Conservation (phyloP, 2,329 filamentous ascomycete species). For the Colletotrichum tamarilloi region DNA sequence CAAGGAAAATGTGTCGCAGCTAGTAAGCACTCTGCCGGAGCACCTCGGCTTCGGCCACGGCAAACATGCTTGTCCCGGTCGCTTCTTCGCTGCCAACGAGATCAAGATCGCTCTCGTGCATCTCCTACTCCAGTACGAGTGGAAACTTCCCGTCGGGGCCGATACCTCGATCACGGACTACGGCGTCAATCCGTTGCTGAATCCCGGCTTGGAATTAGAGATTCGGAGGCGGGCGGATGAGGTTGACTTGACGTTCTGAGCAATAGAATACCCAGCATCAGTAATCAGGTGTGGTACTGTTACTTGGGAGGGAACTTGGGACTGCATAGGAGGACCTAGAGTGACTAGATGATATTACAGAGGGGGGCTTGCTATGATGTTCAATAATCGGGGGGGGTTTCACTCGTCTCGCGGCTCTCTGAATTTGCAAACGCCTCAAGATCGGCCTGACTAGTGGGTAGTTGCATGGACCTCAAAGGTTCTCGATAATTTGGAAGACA, state of each 20-base stretch:
- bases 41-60: slow-evolving; percentile 51
- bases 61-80: slow-evolving; percentile 49
- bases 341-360: neutral
- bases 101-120: slow-evolving; percentile 43
- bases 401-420: neutral
- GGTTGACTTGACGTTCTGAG: neutral
- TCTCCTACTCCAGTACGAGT: slow-evolving; percentile 24
- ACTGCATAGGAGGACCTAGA: no score
- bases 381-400: neutral
- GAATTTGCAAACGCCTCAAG: neutral
- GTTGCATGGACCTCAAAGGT: neutral
- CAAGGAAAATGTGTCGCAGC: slow-evolving; percentile 46
- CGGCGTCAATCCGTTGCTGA: neutral
- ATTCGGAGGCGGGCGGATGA: slow-evolving; percentile 6
- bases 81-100: slow-evolving; percentile 51
- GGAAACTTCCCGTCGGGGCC: slow-evolving; percentile 1
- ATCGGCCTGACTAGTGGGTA: neutral
- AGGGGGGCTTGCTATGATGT: neutral
- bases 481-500: neutral
- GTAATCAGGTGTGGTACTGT: no score
- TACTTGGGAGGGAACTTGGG: no score
- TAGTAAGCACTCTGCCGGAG: slow-evolving; percentile 50
- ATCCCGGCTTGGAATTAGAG: slow-evolving; percentile 6
- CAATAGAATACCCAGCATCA: no score
- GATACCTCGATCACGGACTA: slow-evolving; percentile 3